Evolutionary conservation across 78 protist species (phyloP), one percentile per base, ranked within the genome.

Genomic region (Paratrimastix pyriformis): DNA sequence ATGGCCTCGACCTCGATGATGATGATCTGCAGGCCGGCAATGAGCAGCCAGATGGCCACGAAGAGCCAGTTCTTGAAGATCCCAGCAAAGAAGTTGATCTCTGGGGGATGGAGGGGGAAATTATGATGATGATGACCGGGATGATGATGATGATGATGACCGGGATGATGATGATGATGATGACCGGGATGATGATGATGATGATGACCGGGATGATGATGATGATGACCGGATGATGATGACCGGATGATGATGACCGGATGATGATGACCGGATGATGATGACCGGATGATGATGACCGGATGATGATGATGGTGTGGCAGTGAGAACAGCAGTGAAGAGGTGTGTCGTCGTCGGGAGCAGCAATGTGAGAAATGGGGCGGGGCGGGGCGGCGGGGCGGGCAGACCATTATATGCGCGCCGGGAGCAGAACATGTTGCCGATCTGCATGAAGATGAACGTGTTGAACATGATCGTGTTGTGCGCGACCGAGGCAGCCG

Each of bases 381-480:
- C 32, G 15, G 13, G 13, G 55, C 32, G 55, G 15, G 55, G 15
- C 32, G 15, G 13, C 55, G 13, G 32, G 55, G n/a, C n/a, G n/a
- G n/a, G n/a, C n/a, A n/a, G n/a, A n/a, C 75, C 37, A n/a, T 11
- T 32, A 15, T 6, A 13, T 11, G 50, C 57, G 24, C 6, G 15
- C 40, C 82, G 42, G 38, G 74, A 68, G 45, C 54, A 44, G 42
- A 79, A 39, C 64, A 44, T 43, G 37, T 79, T 79, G 64, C 46
- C 46, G n/a, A 79, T 13, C 58, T 79, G 83, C 18, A 13, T 18
- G n/a, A 55, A 79, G 38, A 79, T 46, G 45, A 79, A 79, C 4
- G 80, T 71, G 37, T 69, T 79, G 82, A 79, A 79, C 42, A 79
- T 40, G 37, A 79, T 32, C 6, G 70, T 33, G 8, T 8, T 11